Base-by-base conservation (phyloP, 805 yeast species). In the Saccharomyces mikatae region DNA sequence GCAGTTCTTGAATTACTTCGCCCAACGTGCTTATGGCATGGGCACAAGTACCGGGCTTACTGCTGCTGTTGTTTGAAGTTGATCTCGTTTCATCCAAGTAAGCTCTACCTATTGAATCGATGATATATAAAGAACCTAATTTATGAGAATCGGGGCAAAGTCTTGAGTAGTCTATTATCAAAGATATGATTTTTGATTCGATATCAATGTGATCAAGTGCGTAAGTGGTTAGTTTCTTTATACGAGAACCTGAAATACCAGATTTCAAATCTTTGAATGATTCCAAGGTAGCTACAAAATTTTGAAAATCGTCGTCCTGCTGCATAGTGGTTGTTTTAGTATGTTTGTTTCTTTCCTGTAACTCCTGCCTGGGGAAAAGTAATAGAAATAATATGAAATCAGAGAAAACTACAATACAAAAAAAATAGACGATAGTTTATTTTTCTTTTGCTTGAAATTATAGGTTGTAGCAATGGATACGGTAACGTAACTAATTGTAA, bases 231-330 rank as follows among this genome's bases (percentile, higher is more conserved):
- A 91, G 76, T 65, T 84, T 84, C 70, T 88, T 88, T 71, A 92
- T 94, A 74, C 97, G 89, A 54, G 96, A 83, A 47, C 98, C 98
- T 29, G 97, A 90, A 52, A 92, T 94, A 57, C 99, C 98, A 14
- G 96, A 81, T 71, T 84, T 86, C 62, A 86, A 72, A 5, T 79
- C 76, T 58, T 67, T 73, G 52, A 76, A 72, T 54, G 76, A 75
- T 58, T 71, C 72, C 62, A 76, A 65, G 58, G 74, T 69, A 53
- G 66, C 71, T 69, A 72, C 73, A 60, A 75, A 74, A 52, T 66
- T 67, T 59, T 69, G 69, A 58, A 67, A 61, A 31, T 64, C 64
- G 41, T 62, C 61, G 44, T 61, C 59, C 28, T 32, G 47, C 50
- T 54, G 53, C 52, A 57, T 54, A 57, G 55, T 60, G 28, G 13